Conservation (phyloP, 2,329 filamentous ascomycete genomes). For the Colletotrichum tropicicola region DNA sequence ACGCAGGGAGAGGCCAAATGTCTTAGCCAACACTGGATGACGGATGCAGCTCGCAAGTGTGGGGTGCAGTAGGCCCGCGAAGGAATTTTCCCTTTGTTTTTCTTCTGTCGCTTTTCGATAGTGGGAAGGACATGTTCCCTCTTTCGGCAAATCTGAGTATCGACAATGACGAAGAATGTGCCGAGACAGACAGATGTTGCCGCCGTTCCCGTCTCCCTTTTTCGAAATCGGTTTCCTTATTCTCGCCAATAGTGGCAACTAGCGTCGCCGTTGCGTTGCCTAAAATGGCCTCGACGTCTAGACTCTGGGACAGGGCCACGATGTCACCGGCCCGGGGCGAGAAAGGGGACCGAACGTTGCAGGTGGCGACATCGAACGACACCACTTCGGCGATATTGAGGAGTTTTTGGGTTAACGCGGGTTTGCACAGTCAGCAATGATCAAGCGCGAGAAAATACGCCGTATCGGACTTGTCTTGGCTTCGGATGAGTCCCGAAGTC, state of each 20-base stretch:
- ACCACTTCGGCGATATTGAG: conserved; percentile 8
- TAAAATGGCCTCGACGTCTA: conserved; percentile 1
- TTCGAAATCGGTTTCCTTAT: not conserved
- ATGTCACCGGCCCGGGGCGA: conserved; percentile 8
- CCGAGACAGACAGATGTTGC: conserved; percentile 1
- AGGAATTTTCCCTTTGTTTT: not conserved
- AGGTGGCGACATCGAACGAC: conserved; percentile 23
- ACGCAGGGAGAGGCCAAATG: not conserved
- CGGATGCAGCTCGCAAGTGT: not conserved
- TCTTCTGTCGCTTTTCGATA: not conserved
- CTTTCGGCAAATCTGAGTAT: not conserved
- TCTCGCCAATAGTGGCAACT: conserved; percentile 17
- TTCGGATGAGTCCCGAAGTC: conserved; percentile 19
- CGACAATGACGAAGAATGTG: not conserved
- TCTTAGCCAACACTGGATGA: not conserved
- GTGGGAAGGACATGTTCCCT: conserved; percentile 12
- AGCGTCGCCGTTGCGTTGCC: conserved; percentile 12
- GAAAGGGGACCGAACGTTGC: conserved; percentile 3
- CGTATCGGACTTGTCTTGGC: conserved; percentile 7
- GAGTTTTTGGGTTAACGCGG: not conserved
- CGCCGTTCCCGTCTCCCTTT: conserved; percentile 5
- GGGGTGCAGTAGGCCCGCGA: not conserved
- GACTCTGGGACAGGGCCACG: conserved; percentile 1
- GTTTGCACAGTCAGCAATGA: no score
- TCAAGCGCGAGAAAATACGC: no score